A percentile compares a stretch with the other conserved stretches of the same genome.
Conservation (phyloP, 305 asterid species). For the Fraxinus dipetala region DNA sequence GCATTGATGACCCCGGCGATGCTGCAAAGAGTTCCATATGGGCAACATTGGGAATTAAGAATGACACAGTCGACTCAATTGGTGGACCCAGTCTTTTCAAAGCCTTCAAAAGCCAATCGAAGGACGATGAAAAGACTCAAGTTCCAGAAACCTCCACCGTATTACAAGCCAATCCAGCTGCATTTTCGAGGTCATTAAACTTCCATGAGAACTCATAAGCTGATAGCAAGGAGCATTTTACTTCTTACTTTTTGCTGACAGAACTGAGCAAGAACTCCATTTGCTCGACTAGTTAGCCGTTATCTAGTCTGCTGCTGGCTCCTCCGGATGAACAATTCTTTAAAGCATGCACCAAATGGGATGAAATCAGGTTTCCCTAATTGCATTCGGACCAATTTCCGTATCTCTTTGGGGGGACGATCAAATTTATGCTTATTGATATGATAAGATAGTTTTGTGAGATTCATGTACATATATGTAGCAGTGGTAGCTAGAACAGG, state of each 20-base stretch:
- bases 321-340: background rate
- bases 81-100: slow-evolving; percentile 39
- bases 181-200: slow-evolving; percentile 68
- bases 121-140: slow-evolving; percentile 37
- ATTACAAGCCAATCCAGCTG: slow-evolving; percentile 89
- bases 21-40: slow-evolving; percentile 70
- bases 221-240: background rate
- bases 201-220: slow-evolving; percentile 68
- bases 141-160: slow-evolving; percentile 49
- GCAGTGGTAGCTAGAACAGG: slow-evolving; percentile 33
- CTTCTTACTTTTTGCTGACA: background rate
- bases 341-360: background rate
- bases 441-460: slow-evolving; percentile 20
- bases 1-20: slow-evolving; percentile 56
- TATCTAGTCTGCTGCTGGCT: background rate
- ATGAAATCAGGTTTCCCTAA: background rate
- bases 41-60: slow-evolving; percentile 54
- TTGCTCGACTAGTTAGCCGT: background rate
- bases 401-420: slow-evolving; percentile 7
- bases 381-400: slow-evolving; percentile 13
- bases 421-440: slow-evolving; percentile 18
- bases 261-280: background rate
- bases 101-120: slow-evolving; percentile 44
- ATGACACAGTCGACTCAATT: slow-evolving; percentile 29
- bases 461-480: slow-evolving; percentile 40